Conservation (phyloP, 2,329 filamentous ascomycete species). For the Fusarium mexicanum region DNA sequence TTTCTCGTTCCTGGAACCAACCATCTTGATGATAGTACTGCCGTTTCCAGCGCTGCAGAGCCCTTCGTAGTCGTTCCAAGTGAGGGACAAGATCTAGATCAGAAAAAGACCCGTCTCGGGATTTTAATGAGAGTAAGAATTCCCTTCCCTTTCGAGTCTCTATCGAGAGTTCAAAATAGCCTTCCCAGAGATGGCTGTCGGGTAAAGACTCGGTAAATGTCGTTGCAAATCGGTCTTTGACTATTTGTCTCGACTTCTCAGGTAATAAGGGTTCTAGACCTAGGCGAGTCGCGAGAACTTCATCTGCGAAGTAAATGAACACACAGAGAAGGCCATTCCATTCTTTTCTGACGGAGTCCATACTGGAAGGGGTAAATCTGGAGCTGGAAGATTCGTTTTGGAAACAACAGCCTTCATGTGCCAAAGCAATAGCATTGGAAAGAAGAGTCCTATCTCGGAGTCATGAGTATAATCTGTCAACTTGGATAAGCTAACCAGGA, state of each 20-base stretch:
- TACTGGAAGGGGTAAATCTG: neutral
- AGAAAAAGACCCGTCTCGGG: neutral
- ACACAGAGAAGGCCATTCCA: constrained; percentile 29
- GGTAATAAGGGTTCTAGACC: constrained; percentile 24
- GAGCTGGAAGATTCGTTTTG: neutral
- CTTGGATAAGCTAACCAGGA: no score
- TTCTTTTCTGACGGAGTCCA: constrained; percentile 5
- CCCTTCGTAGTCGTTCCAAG: neutral
- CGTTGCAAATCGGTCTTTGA: constrained; percentile 20
- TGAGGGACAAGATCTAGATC: neutral
- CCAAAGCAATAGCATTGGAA: constrained; percentile 27
- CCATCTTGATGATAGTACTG: neutral
- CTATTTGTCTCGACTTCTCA: constrained; percentile 19
- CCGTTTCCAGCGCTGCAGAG: neutral
- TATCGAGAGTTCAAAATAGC: constrained; percentile 18
- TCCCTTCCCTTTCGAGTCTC: constrained; percentile 23
- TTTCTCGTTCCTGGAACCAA: neutral
- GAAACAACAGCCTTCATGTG: constrained; percentile 28
- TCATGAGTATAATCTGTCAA: neutral
- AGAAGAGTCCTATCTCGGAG: constrained; percentile 14
- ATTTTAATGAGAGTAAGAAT: constrained; percentile 7
- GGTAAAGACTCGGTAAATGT: constrained; percentile 19
- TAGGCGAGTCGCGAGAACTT: constrained; percentile 8
- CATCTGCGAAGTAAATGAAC: constrained; percentile 26
- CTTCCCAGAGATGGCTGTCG: constrained; percentile 19